Base-by-base conservation (phyloP, 2,329 filamentous ascomycete genomes). In the Verruconis gallopava region DNA sequence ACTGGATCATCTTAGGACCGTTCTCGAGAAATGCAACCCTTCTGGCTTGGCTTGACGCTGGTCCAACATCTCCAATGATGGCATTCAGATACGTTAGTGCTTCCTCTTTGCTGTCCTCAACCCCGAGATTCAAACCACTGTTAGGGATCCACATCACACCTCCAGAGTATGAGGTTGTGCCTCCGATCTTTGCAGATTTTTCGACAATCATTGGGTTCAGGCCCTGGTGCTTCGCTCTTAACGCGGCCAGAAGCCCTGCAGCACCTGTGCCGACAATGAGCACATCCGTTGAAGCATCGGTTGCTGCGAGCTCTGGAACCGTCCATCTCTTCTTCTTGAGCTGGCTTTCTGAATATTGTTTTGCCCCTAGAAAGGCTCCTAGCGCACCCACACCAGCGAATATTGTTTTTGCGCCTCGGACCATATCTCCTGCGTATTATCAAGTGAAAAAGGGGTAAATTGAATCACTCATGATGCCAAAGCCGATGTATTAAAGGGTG, bases 131-230 rank as follows among this genome's bases (percentile, higher is more conserved):
- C 5, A 55, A 21, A 35, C 53, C 50, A 22, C 53, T 56, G 40
- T 53, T 52, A 2, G 60, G 60, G 9, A 63, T 52, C 60, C 60
- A 63, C 19, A 56, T 44, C 2, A 50, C 53, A 14, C 55, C 55
- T 14, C 59, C 59, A 2, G 59, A 62, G 35, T 53, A 59, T n/a
- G 51, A 51, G 6, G 58, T 51, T 1, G 59, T 54, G 14, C 60
- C 60, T 9, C 59, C 60, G 22, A 61, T 45, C 18, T 50, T 53
- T 21, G 46, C 34, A 5, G 46, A 46, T 44, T 62, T 62, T 42
- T 63, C 60, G 33, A 57, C 48, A 5, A 63, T 47, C 2, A 61
- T 46, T 4, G 52, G 41, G 17, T 37, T 39, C 14, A 55, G 48
- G 15, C 53, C 49, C 13, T 49, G 47, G 11, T 43, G 44, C 28